These are phyloP conservation scores for Saturnispora galanensis DNA, from an alignment of 805 yeast genomes.

Conservation along the genomic window DNA sequence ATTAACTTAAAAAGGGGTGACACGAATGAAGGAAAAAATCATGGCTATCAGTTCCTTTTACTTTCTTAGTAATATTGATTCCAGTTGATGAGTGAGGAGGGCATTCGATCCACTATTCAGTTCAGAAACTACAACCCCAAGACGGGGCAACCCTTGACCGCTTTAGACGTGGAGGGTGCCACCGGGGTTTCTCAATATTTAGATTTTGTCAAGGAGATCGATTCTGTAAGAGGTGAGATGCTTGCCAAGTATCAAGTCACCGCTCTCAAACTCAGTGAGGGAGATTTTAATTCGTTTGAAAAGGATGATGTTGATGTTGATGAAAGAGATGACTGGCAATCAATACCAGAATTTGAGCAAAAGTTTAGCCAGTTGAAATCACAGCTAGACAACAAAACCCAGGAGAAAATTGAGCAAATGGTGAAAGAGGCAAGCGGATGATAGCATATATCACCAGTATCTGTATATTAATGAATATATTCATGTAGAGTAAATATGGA, in stretches of 20 bases:
- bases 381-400: not conserved
- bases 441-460: not conserved
- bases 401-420: not conserved
- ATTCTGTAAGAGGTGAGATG: not conserved
- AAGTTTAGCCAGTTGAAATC: not conserved
- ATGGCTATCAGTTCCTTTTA: too few species aligned
- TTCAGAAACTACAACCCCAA: conserved; percentile 13
- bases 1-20: not conserved
- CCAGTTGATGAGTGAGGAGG: not conserved
- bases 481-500: not conserved
- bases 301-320: not conserved
- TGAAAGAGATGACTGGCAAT: conserved; percentile 4
- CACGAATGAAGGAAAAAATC: not conserved
- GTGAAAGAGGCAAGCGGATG: not conserved
- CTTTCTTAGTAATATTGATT: too few species aligned
- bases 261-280: not conserved
- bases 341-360: not conserved
- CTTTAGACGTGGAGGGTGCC: conserved; percentile 5
- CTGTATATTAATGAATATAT: not conserved
- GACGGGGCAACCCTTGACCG: conserved; percentile 11
- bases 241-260: not conserved
- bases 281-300: not conserved
- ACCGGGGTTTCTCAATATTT: not conserved
- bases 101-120: conserved; percentile 2
- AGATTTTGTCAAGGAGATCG: not conserved